Conservation (phyloP, 345 rosid genomes). For the Nephelium lappaceum region DNA sequence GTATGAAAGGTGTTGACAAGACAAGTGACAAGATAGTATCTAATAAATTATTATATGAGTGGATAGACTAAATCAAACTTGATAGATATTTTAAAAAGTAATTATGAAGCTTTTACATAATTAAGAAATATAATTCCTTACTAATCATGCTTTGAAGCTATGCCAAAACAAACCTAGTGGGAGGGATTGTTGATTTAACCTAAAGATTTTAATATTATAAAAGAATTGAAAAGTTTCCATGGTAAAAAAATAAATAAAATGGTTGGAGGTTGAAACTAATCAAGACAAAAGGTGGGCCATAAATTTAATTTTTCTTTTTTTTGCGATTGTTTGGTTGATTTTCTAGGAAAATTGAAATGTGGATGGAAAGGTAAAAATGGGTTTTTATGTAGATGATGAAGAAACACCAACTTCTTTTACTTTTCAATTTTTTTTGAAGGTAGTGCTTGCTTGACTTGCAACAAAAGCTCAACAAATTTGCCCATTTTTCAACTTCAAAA, state of each 20-base stretch:
- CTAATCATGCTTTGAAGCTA: not conserved
- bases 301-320: not conserved
- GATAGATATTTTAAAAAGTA: too few species aligned
- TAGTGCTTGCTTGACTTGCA: too few species aligned
- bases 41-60: not conserved
- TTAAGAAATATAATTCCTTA: not conserved
- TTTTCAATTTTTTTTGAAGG: too few species aligned
- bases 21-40: not conserved
- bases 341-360: constrained; percentile 7
- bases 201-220: not conserved
- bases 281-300: constrained; percentile 16
- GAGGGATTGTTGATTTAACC: not conserved
- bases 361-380: not conserved
- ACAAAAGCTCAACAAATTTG: not conserved
- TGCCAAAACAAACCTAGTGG: not conserved
- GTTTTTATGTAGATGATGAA: not conserved
- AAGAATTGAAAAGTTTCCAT: not conserved
- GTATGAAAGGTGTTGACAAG: not conserved
- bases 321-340: not conserved
- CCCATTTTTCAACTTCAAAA: not conserved
- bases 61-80: too few species aligned
- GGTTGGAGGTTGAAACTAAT: not conserved
- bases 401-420: not conserved
- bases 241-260: not conserved
- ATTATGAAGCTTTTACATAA: not conserved